Evolutionary conservation across 2,329 filamentous ascomycete species (phyloP), one percentile per base, ranked within the genome.

Genomic region (Calonectria hawksworthii): DNA sequence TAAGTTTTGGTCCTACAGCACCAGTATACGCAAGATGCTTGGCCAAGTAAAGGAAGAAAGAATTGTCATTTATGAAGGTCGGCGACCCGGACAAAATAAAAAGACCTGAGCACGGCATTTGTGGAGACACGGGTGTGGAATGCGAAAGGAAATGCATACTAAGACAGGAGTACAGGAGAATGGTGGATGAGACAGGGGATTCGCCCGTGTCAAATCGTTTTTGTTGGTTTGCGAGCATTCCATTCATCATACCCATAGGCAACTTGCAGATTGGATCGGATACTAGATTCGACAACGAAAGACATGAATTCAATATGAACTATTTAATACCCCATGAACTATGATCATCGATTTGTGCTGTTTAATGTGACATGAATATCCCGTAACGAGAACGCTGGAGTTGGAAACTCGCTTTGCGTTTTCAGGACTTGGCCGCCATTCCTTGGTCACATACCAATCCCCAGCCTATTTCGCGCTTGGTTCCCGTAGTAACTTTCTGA

Each of bases 131-230:
- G 76, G 75, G 77, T 79, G 79, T 79, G 81, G 82, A 83, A 82
- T 82, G 81, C 74, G 61, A 74, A 75, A 76, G 77, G 78, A 54
- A 80, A 80, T 83, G 82, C 81, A 80, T 81, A 75, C 78, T 76
- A 78, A 81, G 76, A 80, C 75, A 79, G 80, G 80, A 81, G 80
- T 82, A 79, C 74, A 71, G 77, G 74, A 70, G 76, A 76, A 80
- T 70, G 76, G 75, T 63, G 77, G 75, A 79, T 73, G 66, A 63
- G 75, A 75, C 73, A 70, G 65, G 76, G 74, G 72, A 69, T 74
- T 72, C 32, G 72, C 74, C 79, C 68, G 61, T 65, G 70, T 75
- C 74, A 72, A 72, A 74, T 63, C 70, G 26, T 76, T 81, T 80
- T 80, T 75, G 72, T 78, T 81, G 79, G 44, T 71, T 79, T 81